phyloP scores from a whole-genome alignment of 2,329 filamentous ascomycete genomes.

The Grosmannia clavigera region DNA sequence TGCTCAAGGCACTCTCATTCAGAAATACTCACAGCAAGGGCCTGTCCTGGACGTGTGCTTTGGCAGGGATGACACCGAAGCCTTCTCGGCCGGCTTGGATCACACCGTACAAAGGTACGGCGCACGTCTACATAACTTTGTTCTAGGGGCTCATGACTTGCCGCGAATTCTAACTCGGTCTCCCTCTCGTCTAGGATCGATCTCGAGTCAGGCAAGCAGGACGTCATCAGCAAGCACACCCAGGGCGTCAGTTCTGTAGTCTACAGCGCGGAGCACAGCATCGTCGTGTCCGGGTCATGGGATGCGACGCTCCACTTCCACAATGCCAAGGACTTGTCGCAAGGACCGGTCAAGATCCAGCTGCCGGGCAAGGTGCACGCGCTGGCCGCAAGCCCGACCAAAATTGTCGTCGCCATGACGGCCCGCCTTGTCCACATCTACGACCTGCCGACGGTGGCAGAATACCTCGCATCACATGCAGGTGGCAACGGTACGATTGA shows the following conservation, averaged over 20 bases:
- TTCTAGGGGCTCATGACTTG: no score
- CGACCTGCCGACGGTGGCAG: slow-evolving; percentile 58
- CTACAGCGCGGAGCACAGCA: slow-evolving; percentile 64
- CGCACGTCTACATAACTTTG: background rate
- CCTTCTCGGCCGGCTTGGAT: slow-evolving; percentile 79
- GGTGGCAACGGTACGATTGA: slow-evolving; percentile 19
- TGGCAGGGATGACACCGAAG: slow-evolving; percentile 66
- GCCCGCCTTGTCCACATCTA: slow-evolving; percentile 91
- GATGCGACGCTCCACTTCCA: slow-evolving; percentile 84
- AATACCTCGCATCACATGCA: slow-evolving; percentile 26
- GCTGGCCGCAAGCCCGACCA: slow-evolving; percentile 61
- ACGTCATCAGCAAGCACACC: slow-evolving; percentile 63
- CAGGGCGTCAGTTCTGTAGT: slow-evolving; percentile 73
- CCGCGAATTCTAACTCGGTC: no score
- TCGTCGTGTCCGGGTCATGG: slow-evolving; percentile 88
- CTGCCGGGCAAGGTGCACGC: slow-evolving; percentile 86
- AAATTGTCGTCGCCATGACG: slow-evolving; percentile 91
- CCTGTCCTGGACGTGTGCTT: slow-evolving; percentile 90
- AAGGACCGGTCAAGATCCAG: slow-evolving; percentile 48
- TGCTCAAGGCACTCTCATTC: slow-evolving; percentile 49
- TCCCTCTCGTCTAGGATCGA: slow-evolving; percentile 37
- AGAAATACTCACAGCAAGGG: slow-evolving; percentile 67
- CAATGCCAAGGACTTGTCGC: slow-evolving; percentile 41
- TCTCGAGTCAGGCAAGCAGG: slow-evolving; percentile 58
- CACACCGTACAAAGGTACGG: slow-evolving; percentile 66